A percentile compares a stretch with the other conserved stretches of the same genome.
Evolutionary conservation across 176 grass and related monocot genomes (phyloP).

Genomic region (Alloteropsis semialata): DNA sequence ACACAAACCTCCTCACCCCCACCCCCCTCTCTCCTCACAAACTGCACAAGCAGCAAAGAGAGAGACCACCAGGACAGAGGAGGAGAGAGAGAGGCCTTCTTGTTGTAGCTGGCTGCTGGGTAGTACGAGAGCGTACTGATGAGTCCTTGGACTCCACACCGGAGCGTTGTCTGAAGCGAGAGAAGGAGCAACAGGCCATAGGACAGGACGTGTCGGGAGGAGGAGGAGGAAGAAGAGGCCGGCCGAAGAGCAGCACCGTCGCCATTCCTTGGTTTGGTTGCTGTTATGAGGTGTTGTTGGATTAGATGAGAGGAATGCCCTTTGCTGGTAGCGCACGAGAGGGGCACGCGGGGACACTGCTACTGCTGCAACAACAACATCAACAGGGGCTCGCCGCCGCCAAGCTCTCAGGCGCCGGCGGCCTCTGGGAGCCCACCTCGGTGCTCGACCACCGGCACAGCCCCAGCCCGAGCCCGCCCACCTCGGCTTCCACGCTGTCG

Average conservation of each 20-base stretch:
- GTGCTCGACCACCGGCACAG: conserved; percentile 91
- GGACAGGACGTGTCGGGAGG: conserved; percentile 21
- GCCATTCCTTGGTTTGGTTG: not conserved
- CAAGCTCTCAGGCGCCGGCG: conserved; percentile 26
- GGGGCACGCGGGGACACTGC: conserved; percentile 52
- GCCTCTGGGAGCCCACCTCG: conserved; percentile 75
- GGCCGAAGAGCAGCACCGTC: not conserved
- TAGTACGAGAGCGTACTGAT: conserved; percentile 25
- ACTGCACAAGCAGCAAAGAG: conserved; percentile 8
- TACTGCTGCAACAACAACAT: conserved; percentile 17
- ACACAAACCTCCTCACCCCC: not conserved
- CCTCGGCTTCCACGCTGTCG: conserved; percentile 77
- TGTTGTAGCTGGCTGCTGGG: not conserved
- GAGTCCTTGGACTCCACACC: not conserved
- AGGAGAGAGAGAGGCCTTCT: not conserved
- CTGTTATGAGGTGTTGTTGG: conserved; percentile 53
- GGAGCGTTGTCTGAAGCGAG: conserved; percentile 18
- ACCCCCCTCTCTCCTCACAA: not conserved
- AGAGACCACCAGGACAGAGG: not conserved
- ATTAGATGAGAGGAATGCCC: conserved; percentile 98
- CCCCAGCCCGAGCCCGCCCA: conserved; percentile 66
- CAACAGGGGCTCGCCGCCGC: conserved; percentile 16
- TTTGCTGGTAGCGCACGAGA: conserved; percentile 51
- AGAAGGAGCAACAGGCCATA: not conserved
- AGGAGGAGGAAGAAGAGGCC: not conserved